Evolutionary conservation across 768 basidiomycete species (phyloP), one percentile per base, ranked within the genome.

Genomic region (Tremella yokohamensis): DNA sequence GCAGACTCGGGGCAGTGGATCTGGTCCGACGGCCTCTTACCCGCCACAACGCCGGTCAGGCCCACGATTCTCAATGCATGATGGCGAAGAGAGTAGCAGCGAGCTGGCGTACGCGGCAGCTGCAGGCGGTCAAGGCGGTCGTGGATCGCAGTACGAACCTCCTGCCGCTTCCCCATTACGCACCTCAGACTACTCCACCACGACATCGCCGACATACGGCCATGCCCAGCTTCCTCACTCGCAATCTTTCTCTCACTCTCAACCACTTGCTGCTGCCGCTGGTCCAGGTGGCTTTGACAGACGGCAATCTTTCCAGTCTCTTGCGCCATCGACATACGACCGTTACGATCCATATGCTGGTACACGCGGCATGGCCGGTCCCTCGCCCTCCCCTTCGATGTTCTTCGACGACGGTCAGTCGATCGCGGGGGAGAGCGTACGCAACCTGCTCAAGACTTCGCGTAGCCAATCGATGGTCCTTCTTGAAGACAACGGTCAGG

Each of bases 381-480:
- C 58, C 24, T 72, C 70, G 3, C 66, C 69, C 2, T 54, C 60
- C 44, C 65, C 68, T 11, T 72, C 70, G 16, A 60, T 69, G 19
- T 54, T 68, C 50, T 63, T 63, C 29, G 67, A 62, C 42, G 69
- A 72, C 48, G 47, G 29, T 12, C 49, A 54, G n/a, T 73, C 71
- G 2, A 58, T 68, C 25, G 62, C 63, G 11, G 73, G 68, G 13
- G 73, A 70, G 13, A 65, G 66, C 2, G 56, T 64, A 1, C 22
- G 61, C 15, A 58, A 62, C 16, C 37, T 69, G 8, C 37, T 69
- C 8, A 26, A 54, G 12, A 54, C 61, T 39, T 52, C 54, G 4
- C 66, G 68, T n/a, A 65, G 68, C 20, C 62, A 62, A 15, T 69
- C 68, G 51, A 75, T 75, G 74, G 69, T 75, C 2, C 57, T 71